Evolutionary conservation across 371 early-diverging fungal genomes (phyloP), one percentile per base, ranked within the genome.

Genomic region (Caulochytrium protostelioides): DNA sequence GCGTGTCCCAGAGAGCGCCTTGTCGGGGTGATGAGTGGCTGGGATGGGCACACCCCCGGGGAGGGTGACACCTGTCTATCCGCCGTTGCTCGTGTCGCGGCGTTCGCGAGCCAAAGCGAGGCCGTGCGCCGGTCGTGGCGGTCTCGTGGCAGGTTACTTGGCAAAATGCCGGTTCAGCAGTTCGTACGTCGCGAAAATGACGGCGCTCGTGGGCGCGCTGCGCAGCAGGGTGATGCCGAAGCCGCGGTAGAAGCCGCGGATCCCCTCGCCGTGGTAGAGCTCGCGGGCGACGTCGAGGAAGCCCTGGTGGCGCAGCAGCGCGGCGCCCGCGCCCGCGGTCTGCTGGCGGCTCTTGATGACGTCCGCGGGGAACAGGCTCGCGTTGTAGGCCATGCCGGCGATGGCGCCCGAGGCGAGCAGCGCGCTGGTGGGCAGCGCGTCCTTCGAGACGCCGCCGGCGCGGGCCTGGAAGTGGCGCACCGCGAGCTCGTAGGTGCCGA

Each of bases 271-370:
- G 8, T 47, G 39, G 47, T 81, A 91, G 15, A 94, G 53, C 7
- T 70, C 65, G 30, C 54, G 54, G 6, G 70, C 69, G 1, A 75
- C 74, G 10, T 14, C 2, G 10, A 17, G 1, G 29, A 49, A 54
- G 4, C 38, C 16, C 9, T 9, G 8, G 23, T 30, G 14, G 23
- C 3, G 4, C 35, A 10, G 10, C 10, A 26, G 27, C 10, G n/a
- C 28, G 0, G 49, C 38, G 12, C 63, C 44, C 30, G 68, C 76
- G 34, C 78, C 79, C 35, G 68, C 72, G 0, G 86, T 86, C 55
- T 94, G 95, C 70, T 83, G 78, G 17, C 78, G 76, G 27, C 79
- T 78, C 55, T 94, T 94, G 49, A 94, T 74, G 12, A 84, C 81
- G 53, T 94, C 95, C 6, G 83, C 85, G 4, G 95, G 95, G 50